phyloP scores from a whole-genome alignment of 495 filamentous ascomycete species.

The Podospora conica region DNA sequence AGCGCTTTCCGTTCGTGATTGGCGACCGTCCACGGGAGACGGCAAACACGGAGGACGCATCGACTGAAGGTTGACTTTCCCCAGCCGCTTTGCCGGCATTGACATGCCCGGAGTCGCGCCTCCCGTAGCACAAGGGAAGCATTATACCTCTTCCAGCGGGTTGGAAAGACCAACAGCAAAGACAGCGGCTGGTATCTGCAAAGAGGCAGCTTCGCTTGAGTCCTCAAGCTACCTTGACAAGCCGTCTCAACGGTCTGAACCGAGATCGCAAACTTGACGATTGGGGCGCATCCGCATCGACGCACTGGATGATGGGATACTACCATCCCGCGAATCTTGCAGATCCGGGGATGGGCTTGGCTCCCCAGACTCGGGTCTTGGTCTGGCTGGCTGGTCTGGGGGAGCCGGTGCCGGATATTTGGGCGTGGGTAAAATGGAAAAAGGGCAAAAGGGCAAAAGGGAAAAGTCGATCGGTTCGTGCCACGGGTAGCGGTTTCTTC shows the following conservation, averaged over 20 bases:
- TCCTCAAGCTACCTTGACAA: background rate
- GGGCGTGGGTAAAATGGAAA: background rate
- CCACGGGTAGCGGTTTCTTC: background rate
- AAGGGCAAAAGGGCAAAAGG: background rate
- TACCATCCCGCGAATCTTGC: conserved; percentile 4
- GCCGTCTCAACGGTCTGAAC: background rate
- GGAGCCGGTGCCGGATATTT: background rate
- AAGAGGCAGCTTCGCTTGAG: background rate
- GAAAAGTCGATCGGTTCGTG: conserved; percentile 1
- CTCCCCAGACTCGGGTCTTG: background rate
- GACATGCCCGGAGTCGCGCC: conserved; percentile 8
- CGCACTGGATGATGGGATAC: background rate
- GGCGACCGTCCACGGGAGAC: background rate
- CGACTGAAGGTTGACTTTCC: background rate
- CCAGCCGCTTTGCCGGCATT: conserved; percentile 14
- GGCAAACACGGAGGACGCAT: background rate
- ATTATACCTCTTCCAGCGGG: background rate
- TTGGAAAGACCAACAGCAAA: too few relatives aligned
- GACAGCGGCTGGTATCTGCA: background rate
- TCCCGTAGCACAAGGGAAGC: background rate
- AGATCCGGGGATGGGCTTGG: conserved; percentile 4
- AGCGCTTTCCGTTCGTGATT: conserved; percentile 1
- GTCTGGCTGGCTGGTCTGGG: background rate
- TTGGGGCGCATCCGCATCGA: background rate
- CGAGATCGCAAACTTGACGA: background rate